Percentiles rank a stretch among this genome's conserved stretches.
Conservation (phyloP, 768 basidiomycete genomes). For the Cystobasidium tubakii region DNA sequence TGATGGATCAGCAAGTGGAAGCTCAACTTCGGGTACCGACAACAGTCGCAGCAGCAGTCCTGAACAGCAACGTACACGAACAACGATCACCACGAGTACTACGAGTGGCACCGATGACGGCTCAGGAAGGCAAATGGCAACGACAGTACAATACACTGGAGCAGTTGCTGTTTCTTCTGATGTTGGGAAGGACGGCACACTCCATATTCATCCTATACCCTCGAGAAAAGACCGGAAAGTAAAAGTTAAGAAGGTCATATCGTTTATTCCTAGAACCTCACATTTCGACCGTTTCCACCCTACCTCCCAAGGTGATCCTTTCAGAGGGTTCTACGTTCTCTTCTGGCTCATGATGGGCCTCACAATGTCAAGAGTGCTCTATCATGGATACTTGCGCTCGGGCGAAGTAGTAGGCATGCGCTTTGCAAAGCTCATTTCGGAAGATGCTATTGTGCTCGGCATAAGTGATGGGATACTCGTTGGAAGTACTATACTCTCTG, state of each 20-base stretch:
- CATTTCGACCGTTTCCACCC: constrained; percentile 38
- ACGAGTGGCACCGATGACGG: neutral
- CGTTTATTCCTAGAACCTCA: constrained; percentile 29
- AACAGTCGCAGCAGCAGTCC: constrained; percentile 5
- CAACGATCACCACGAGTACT: constrained; percentile 30
- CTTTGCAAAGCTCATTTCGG: constrained; percentile 81
- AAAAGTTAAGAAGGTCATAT: constrained; percentile 36
- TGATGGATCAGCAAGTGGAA: neutral
- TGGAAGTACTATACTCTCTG: constrained; percentile 63
- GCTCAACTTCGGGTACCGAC: neutral
- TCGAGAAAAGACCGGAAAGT: constrained; percentile 30
- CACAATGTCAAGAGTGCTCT: constrained; percentile 66
- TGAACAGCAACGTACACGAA: neutral
- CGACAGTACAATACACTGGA: constrained; percentile 26
- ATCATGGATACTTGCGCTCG: constrained; percentile 59
- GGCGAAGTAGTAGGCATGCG: constrained; percentile 70
- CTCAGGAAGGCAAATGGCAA: constrained; percentile 12
- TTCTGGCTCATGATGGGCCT: constrained; percentile 75
- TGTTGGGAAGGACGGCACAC: constrained; percentile 32
- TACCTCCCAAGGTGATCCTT: constrained; percentile 36
- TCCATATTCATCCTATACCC: constrained; percentile 26
- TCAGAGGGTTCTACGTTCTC: constrained; percentile 76
- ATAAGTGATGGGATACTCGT: constrained; percentile 78
- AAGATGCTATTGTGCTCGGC: constrained; percentile 74
- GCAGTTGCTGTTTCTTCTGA: constrained; percentile 8